A percentile compares a stretch with the other conserved stretches of the same genome.
These are phyloP conservation scores for Conoideocrella luteorostrata DNA, from an alignment of 2,329 filamentous ascomycete species.

Conservation along the genomic window DNA sequence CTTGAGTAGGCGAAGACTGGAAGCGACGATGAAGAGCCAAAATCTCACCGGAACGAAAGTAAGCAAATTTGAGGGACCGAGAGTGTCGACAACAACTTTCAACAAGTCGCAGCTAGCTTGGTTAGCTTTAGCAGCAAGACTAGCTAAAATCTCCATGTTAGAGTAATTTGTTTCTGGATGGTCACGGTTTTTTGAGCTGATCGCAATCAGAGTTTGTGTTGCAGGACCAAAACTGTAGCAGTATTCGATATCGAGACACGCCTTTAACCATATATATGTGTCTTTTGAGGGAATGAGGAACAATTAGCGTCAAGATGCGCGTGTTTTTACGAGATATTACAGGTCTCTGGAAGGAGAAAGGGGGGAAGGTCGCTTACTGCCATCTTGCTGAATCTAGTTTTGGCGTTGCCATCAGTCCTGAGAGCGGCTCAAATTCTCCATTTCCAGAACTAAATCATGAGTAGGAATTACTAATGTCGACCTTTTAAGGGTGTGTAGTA, in stretches of 20 bases:
- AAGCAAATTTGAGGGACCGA: constrained; percentile 6
- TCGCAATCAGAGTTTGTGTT: constrained; percentile 3
- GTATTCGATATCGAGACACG: constrained; percentile 11
- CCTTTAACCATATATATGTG: constrained; percentile 5
- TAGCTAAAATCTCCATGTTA: not conserved
- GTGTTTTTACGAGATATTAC: not conserved
- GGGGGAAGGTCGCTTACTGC: constrained; percentile 2
- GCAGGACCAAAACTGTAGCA: constrained; percentile 12
- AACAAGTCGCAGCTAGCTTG: constrained; percentile 8
- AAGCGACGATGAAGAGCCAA: constrained; percentile 13
- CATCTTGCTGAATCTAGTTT: constrained; percentile 6
- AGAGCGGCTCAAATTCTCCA: constrained; percentile 8
- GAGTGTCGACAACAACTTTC: constrained; percentile 6
- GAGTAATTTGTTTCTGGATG: not conserved
- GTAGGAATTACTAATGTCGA: not conserved
- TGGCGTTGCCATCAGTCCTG: constrained; percentile 10
- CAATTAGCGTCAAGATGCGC: not conserved
- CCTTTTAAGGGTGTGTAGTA: constrained; percentile 8
- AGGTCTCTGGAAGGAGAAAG: not conserved
- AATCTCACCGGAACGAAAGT: constrained; percentile 10
- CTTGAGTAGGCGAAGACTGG: too few relatives aligned
- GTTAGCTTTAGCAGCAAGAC: not conserved
- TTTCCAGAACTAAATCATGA: constrained; percentile 7
- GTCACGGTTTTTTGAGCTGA: constrained; percentile 6
- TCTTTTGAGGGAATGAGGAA: not conserved